Base-by-base conservation (phyloP, 2,329 filamentous ascomycete species). In the Fusarium torreyae region DNA sequence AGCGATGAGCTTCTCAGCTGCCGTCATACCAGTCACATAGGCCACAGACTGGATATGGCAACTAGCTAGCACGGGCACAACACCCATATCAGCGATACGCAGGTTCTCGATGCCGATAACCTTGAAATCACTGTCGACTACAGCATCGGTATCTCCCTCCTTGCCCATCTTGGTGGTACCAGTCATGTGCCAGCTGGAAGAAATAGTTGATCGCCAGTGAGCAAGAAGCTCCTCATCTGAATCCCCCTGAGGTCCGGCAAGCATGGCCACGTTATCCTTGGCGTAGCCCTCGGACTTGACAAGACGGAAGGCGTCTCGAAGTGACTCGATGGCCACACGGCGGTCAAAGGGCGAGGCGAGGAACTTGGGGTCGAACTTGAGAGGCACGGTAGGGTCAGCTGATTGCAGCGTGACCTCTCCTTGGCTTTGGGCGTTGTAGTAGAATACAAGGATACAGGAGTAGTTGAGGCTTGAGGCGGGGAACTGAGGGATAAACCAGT, bases 101-200 rank as follows among this genome's bases (percentile, higher is more conserved):
- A 74, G 46, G 11, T 63, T 66, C 13, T 74, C 57, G 7, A 74
- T 60, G 1, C 71, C 71, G 7, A 70, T 54, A 1, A 74, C 24
- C 36, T 59, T 59, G 6, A 74, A 74, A 14, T 72, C 49, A 7
- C 13, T 64, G n/a, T 88, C 85, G 8, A 89, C 85, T 28, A 80
- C 84, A 1, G 83, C 82, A 34, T 81, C 79, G 0, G 60, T 56
- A 9, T 84, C 82, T 2, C 74, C 80, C 0, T 57, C 39, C 63
- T 77, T 82, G 0, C 87, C 88, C 87, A 90, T 90, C 73, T 84
- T 85, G 8, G 81, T 82, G 0, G 88, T 90, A 0, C 86, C 85
- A 1, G 81, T 86, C 83, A 84, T 88, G 74, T 86, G 87, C 84
- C 82, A 89, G 57, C 79, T 85, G 4, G 82, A 85, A 31, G 75